phyloP scores from a whole-genome alignment of 306 rosid species.

The Luffa acutangula region DNA sequence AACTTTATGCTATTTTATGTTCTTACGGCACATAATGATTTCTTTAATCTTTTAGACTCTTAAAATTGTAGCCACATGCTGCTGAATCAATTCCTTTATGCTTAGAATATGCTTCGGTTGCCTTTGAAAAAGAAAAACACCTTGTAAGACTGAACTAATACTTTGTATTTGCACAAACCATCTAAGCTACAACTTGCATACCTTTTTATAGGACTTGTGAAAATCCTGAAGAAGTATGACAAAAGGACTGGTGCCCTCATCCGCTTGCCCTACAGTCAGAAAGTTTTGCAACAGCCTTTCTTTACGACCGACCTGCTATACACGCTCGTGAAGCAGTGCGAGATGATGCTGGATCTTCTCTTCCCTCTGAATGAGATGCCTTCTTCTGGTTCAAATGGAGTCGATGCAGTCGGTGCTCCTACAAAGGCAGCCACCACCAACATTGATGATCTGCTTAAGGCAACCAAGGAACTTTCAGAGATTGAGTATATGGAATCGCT shows the following conservation, averaged over 20 bases:
- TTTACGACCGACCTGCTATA: conserved; percentile 85
- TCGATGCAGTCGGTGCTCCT: conserved; percentile 41
- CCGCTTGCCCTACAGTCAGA: conserved; percentile 92
- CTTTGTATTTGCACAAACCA: neutral
- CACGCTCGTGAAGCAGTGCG: conserved; percentile 96
- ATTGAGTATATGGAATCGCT: conserved; percentile 76
- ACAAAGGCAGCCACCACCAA: conserved; percentile 43
- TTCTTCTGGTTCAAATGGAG: conserved; percentile 31
- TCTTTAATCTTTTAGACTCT: neutral
- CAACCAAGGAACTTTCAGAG: conserved; percentile 63
- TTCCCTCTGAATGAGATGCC: conserved; percentile 40
- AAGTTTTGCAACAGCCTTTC: conserved; percentile 89
- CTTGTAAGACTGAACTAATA: neutral
- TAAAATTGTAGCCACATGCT: neutral
- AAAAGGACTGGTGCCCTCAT: conserved; percentile 96
- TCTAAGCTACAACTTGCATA: neutral
- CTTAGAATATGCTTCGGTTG: neutral
- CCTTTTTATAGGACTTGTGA: conserved; percentile 58
- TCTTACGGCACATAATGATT: neutral
- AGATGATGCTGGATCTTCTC: conserved; percentile 67
- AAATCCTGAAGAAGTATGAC: conserved; percentile 93
- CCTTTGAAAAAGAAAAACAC: neutral
- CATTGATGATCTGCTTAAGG: conserved; percentile 31
- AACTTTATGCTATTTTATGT: neutral
- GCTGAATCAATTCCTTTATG: neutral